Percentiles rank a stretch among this genome's conserved stretches.
Conservation (phyloP, 2,329 filamentous ascomycete genomes). For the Verruconis gallopava region DNA sequence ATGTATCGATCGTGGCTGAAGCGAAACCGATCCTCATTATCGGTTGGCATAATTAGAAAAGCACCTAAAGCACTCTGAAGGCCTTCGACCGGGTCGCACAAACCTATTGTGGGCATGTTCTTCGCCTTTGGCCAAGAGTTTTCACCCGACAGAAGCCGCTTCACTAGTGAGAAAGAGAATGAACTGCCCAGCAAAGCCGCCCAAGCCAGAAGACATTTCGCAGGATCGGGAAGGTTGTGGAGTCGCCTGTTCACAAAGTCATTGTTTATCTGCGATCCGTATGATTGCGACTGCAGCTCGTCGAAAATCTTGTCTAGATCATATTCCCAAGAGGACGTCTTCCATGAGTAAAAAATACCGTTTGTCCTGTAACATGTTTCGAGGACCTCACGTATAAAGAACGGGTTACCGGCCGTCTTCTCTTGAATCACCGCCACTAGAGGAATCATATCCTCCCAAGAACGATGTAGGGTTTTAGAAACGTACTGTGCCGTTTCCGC, state of each 20-base stretch:
- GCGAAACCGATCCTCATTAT: conserved; percentile 71
- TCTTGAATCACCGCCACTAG: conserved; percentile 77
- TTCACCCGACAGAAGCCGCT: conserved; percentile 61
- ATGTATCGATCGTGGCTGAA: conserved; percentile 65
- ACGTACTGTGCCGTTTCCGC: conserved; percentile 74
- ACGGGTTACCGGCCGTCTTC: conserved; percentile 78
- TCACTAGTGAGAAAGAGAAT: conserved; percentile 74
- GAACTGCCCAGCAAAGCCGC: conserved; percentile 67
- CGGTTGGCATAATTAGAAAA: conserved; percentile 69
- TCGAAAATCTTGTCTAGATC: conserved; percentile 77
- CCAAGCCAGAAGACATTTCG: conserved; percentile 76
- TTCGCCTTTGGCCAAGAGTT: conserved; percentile 31
- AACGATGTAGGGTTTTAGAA: conserved; percentile 61
- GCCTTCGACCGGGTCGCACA: conserved; percentile 60
- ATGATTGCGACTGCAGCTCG: conserved; percentile 66
- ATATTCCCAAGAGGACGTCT: conserved; percentile 68
- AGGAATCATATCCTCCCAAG: conserved; percentile 46
- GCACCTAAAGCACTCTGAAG: conserved; percentile 71
- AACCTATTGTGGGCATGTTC: conserved; percentile 40
- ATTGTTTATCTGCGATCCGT: conserved; percentile 67
- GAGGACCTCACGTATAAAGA: conserved; percentile 84
- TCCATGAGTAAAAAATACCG: conserved; percentile 86
- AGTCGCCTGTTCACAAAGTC: conserved; percentile 72
- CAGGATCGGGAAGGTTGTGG: conserved; percentile 57
- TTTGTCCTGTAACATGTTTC: conserved; percentile 74